Base-by-base conservation (phyloP, 306 rosid species). In the Inga oerstediana region DNA sequence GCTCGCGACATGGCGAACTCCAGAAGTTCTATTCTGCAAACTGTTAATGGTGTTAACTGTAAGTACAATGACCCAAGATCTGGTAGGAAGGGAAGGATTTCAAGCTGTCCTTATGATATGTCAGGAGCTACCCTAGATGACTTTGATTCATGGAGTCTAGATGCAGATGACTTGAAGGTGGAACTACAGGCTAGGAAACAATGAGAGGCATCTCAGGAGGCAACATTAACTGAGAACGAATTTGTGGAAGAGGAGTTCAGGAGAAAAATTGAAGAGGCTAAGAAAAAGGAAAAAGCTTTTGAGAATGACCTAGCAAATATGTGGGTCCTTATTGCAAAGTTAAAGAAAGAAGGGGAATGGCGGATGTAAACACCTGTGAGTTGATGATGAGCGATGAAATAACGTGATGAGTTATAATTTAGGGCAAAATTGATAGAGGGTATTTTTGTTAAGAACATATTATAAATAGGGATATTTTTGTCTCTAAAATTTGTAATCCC, bases 301-400 rank as follows among this genome's bases (percentile, higher is more conserved):
- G 99, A 97, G 91, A 97, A 97, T 74, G 99, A 97, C 88, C 89
- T 97, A 81, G 98, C 99, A 66, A 97, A 92, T 90, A 97, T 97
- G 99, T 97, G 99, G 99, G 97, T 97, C 71, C 95, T 97, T 86
- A 98, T 94, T 79, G 99, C 99, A 1, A 97, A 91, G 93, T 91
- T 97, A 85, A 97, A 92, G 91, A 97, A 91, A 84, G 98, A 97
- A 81, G 91, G 90, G 30, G 98, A 27, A 27, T 27, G 27, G 27
- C 27, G 27, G 27, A 27, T 27, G 27, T 27, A 27, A 27, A 27
- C 27, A 27, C 27, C 27, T 1, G 27, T 27, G 27, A 27, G 27
- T 27, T 27, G 27, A 27, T 27, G 27, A 27, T 27, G 27, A 27
- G 27, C 27, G 27, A 27, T 27, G 27, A 27, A 27, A 27, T 27